Base-by-base conservation (phyloP, 441 rosid species). In the Pelargonium australe region DNA sequence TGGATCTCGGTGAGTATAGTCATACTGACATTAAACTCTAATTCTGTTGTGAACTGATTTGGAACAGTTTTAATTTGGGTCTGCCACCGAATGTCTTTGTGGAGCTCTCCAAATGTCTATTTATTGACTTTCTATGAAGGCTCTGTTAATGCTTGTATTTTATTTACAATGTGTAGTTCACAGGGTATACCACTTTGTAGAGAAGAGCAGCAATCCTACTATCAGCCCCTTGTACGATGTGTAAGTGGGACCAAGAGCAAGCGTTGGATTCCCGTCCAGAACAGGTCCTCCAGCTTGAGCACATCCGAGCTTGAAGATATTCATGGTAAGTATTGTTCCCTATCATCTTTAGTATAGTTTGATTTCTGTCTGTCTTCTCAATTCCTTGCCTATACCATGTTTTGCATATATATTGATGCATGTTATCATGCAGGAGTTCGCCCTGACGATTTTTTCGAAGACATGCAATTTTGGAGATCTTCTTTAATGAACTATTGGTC, bases 191-290 rank as follows among this genome's bases (percentile, higher is more conserved):
- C 88, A 47, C 78, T 87, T 76, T 95, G 99, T 82, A 85, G 82
- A 79, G 91, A 89, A 58, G 87, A 73, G 34, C 78, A 79, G 44
- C 76, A 80, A 43, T 75, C 90, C 0, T 91, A 95, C 72, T 92
- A 95, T 84, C 92, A 86, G 77, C 92, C 96, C 63, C 83, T 95
- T 12, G 76, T 83, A 66, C 79, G 95, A 62, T 95, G 99, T 80
- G 84, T 91, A 60, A 84, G 90, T 63, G 97, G 95, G 68, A 80
- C 94, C 67, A 78, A 82, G 45, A 90, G 90, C 84, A 85, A 87
- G 62, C 96, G 85, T 58, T 92, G 99, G 99, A 84, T 75, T 79
- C 85, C 98, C 60, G 86, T 90, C 71, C 98, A 89, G 82, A 88
- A 89, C 49, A 85, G 85, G 69, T 88, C 99, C 60, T 77, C 89